Evolutionary conservation across 1,284 basidiomycete species (phyloP).

Genomic region (Cutaneotrichosporon sp.): DNA sequence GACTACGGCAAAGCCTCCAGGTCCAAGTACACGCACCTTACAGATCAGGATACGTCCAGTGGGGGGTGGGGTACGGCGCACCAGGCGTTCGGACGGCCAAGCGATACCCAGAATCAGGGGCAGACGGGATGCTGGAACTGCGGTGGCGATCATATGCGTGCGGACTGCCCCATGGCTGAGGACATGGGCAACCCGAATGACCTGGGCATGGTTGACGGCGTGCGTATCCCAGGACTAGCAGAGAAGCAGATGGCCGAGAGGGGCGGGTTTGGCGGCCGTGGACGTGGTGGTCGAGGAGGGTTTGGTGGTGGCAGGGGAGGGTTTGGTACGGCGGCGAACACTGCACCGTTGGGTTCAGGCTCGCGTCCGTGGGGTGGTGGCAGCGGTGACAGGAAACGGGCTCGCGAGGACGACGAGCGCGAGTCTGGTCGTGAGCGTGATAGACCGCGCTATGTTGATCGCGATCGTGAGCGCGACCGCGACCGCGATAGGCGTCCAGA

Average conservation of each 20-base stretch:
- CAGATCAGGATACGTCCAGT: slow-evolving; percentile 89
- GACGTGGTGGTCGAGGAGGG: not conserved
- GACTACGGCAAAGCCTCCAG: slow-evolving; percentile 67
- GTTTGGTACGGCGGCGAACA: slow-evolving; percentile 11
- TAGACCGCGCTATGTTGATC: not conserved
- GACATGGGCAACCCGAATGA: slow-evolving; percentile 23
- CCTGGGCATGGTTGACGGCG: slow-evolving; percentile 27
- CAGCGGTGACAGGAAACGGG: slow-evolving; percentile 6
- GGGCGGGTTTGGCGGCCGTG: slow-evolving; percentile 1
- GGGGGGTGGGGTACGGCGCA: slow-evolving; percentile 64
- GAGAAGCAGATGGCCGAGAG: slow-evolving; percentile 1
- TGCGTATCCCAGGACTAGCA: slow-evolving; percentile 11
- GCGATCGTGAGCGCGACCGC: slow-evolving; percentile 5
- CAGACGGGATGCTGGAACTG: slow-evolving; percentile 80
- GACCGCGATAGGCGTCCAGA: not conserved
- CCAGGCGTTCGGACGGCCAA: slow-evolving; percentile 56
- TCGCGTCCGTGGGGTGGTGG: slow-evolving; percentile 13
- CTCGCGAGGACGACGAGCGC: slow-evolving; percentile 3
- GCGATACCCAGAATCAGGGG: slow-evolving; percentile 46
- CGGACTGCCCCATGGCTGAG: slow-evolving; percentile 49
- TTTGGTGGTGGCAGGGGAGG: not conserved
- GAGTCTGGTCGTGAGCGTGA: slow-evolving; percentile 1
- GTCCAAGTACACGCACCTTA: slow-evolving; percentile 79
- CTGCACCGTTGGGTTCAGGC: slow-evolving; percentile 12
- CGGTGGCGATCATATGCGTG: slow-evolving; percentile 74